Conservation (phyloP, 2,329 filamentous ascomycete genomes). For the Beauveria sp. region DNA sequence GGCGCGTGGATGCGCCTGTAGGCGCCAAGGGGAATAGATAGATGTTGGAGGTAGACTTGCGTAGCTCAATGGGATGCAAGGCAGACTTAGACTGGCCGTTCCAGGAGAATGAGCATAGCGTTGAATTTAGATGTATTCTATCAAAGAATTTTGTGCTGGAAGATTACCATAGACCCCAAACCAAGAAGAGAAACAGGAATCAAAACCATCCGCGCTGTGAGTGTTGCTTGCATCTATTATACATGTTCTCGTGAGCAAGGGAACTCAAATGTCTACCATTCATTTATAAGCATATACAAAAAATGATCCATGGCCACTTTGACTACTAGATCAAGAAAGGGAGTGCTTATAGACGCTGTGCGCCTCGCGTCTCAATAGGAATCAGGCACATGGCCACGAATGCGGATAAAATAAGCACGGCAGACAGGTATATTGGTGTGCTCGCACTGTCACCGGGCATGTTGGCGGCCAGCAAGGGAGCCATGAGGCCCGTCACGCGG, state of each 20-base stretch:
- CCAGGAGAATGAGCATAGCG: neutral
- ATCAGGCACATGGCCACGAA: slow-evolving; percentile 53
- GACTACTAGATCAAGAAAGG: neutral
- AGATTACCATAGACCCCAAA: neutral
- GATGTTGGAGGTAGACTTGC: neutral
- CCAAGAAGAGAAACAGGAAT: neutral
- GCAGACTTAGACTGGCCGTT: neutral
- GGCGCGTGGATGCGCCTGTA: slow-evolving; percentile 53
- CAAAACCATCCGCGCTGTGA: neutral
- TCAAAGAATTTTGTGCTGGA: neutral
- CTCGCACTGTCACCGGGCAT: slow-evolving; percentile 50
- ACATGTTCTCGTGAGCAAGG: neutral
- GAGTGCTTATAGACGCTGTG: slow-evolving; percentile 42
- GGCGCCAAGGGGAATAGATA: slow-evolving; percentile 49
- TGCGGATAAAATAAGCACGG: slow-evolving; percentile 47
- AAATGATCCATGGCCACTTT: neutral
- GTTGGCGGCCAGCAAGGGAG: slow-evolving; percentile 59
- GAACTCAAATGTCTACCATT: neutral
- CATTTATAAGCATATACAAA: neutral
- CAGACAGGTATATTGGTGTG: slow-evolving; percentile 50
- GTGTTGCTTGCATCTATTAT: neutral
- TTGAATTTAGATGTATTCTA: slow-evolving; percentile 1
- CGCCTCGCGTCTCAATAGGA: slow-evolving; percentile 55
- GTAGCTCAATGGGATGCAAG: neutral
- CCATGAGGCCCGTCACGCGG: slow-evolving; percentile 57